phyloP scores from a whole-genome alignment of 768 basidiomycete species.

The Lactarius pseudohatsudake region DNA sequence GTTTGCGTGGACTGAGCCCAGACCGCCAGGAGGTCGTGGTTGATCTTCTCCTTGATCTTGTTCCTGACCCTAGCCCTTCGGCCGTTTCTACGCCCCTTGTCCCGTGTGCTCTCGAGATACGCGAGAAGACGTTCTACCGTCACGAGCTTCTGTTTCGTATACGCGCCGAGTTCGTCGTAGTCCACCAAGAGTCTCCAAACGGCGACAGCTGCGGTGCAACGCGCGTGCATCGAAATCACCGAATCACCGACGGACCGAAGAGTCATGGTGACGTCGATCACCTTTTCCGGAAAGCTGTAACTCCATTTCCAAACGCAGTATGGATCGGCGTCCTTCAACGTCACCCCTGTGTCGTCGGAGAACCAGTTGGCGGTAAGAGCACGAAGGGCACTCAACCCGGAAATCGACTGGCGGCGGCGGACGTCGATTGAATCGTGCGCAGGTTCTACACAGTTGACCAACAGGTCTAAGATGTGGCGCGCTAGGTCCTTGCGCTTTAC shows the following conservation, averaged over 20 bases:
- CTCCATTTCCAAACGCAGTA: constrained; percentile 9
- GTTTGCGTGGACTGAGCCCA: constrained; percentile 6
- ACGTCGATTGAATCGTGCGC: neutral
- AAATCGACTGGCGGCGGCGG: neutral
- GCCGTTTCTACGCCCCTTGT: neutral
- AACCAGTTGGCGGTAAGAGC: constrained; percentile 1
- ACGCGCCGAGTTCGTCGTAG: neutral
- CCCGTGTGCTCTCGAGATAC: neutral
- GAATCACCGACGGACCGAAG: neutral
- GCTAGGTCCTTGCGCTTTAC: constrained; percentile 8
- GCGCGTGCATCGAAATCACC: constrained; percentile 15
- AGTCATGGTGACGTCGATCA: neutral
- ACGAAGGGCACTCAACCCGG: constrained; percentile 8
- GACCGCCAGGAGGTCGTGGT: constrained; percentile 4
- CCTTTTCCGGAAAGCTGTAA: neutral
- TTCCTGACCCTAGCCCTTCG: neutral
- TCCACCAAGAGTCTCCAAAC: constrained; percentile 11
- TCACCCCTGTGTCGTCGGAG: constrained; percentile 1
- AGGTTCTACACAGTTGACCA: constrained; percentile 11
- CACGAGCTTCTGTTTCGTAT: constrained; percentile 11
- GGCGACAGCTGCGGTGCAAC: constrained; percentile 2
- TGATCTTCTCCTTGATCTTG: constrained; percentile 1
- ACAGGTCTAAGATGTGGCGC: neutral
- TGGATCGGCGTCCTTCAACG: neutral
- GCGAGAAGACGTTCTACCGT: constrained; percentile 5